These are phyloP conservation scores for Astragalus glycyphyllos DNA, from an alignment of 306 rosid species.

Conservation along the genomic window DNA sequence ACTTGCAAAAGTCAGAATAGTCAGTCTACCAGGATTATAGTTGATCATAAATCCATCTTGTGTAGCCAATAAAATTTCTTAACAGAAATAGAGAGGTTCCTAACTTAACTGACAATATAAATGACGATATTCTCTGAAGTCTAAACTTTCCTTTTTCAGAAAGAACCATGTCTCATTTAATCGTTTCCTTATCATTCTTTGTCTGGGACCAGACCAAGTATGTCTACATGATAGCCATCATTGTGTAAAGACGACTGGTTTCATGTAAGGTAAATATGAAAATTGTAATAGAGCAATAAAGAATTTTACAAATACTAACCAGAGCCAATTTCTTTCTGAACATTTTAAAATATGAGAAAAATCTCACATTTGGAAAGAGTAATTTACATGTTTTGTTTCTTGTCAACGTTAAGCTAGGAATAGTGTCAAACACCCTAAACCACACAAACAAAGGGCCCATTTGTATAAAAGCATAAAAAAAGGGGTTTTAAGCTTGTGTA, in stretches of 20 bases:
- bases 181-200: slow-evolving; percentile 2
- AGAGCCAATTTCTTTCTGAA: neutral
- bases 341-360: slow-evolving; percentile 21
- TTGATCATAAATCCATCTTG: neutral
- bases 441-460: slow-evolving; percentile 1
- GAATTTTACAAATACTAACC: slow-evolving; percentile 27
- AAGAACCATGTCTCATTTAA: slow-evolving; percentile 11
- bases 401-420: slow-evolving; percentile 2
- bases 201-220: slow-evolving; percentile 17
- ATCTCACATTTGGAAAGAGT: slow-evolving; percentile 14
- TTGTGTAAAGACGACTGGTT: slow-evolving; percentile 2
- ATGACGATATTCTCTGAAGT: neutral
- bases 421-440: slow-evolving; percentile 14
- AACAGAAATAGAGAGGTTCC: no score
- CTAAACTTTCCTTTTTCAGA: slow-evolving; percentile 3
- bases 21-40: neutral
- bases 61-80: slow-evolving; percentile 4
- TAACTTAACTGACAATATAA: no score
- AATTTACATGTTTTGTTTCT: slow-evolving; percentile 2
- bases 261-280: slow-evolving; percentile 4
- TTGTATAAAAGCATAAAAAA: neutral
- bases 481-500: neutral
- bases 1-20: slow-evolving; percentile 23
- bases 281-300: slow-evolving; percentile 11
- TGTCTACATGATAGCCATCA: slow-evolving; percentile 7